Base-by-base conservation (phyloP, 257 asterid species). In the Solanum phureja region DNA sequence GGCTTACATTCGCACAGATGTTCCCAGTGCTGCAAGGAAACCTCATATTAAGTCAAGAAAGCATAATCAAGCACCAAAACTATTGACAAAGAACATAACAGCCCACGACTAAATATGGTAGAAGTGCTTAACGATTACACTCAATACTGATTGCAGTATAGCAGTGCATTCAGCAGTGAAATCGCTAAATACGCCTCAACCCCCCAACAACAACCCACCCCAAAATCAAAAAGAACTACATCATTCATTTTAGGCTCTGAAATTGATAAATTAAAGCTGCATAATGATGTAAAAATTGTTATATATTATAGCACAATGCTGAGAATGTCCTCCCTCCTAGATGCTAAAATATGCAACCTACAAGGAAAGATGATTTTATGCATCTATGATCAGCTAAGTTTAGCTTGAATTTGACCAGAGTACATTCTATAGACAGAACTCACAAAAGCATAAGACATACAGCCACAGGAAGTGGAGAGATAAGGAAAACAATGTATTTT, bases 1-100 rank as follows among this genome's bases (percentile, higher is more conserved):
- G 98, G 91, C 89, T 93, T 93, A 92, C 99, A 96, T 89, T 95
- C 99, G 89, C 99, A 96, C 84, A 96, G 96, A 91, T 95, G 96
- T 90, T 94, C 94, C 95, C 95, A 95, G 85, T 96, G 99, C 99
- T 96, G 92, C 95, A 94, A 82, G 84, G 84, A 87, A 85, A 77
- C 38, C n/a, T 86, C 83, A 71, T 29, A 49, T 5, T 81, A 44
- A 29, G 85, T 81, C 85, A 16, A 46, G 42, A 81, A 46, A 81
- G n/a, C 68, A 81, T 31, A 81, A 44, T 9, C 40, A 46, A 27
- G 68, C 38, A 81, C 44, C 85, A 46, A 46, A 81, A 44, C 31
- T 79, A n/a, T 44, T 79, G 84, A 13, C 62, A 24, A 40, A 75
- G 21, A 21, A 74, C 29, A 74, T 21, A 75, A 11, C n/a, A n/a